Base-by-base conservation (phyloP, 78 protist species). In the Bodo saltans region DNA sequence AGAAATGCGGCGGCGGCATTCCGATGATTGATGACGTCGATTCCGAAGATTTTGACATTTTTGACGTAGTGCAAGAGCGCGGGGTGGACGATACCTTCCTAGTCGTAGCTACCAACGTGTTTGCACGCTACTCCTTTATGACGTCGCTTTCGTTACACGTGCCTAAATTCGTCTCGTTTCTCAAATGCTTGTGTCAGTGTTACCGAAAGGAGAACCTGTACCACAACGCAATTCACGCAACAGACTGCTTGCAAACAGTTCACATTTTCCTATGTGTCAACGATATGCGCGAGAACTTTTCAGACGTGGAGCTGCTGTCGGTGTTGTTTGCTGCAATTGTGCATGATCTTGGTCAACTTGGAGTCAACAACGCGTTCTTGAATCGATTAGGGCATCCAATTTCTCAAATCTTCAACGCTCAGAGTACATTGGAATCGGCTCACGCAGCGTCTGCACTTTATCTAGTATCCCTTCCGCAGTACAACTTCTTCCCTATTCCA, bases 161-260 rank as follows among this genome's bases (percentile, higher is more conserved):
- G 68, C 2, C 28, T 4, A 0, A 23, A 60, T n/a, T 83, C 25
- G 32, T 0, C 29, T 0, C 26, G 33, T 83, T 70, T 2, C 8
- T 83, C 39, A 0, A 35, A 34, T 0, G 38, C 29, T 32, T 83
- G 30, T 70, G 53, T 33, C 29, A 35, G 32, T 26, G 60, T 1
- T 83, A 83, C 73, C 42, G 0, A 25, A 0, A 1, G 38, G 52
- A 70, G 21, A 83, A 83, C 73, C 88, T 88, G n/a, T 90, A 79
- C 83, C 93, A 90, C 79, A 90, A 90, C 84, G n/a, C 78, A 11
- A 84, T 33, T 21, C 93, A 87, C 68, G 93, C 93, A 27, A 68
- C 90, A 0, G 93, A 90, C 68, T 88, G 83, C 38, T 34, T 71
- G 38, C 87, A 82, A 69, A 78, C 39, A 27, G n/a, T 82, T 52